phyloP scores from a whole-genome alignment of 345 rosid genomes.

The Arabis alpina region DNA sequence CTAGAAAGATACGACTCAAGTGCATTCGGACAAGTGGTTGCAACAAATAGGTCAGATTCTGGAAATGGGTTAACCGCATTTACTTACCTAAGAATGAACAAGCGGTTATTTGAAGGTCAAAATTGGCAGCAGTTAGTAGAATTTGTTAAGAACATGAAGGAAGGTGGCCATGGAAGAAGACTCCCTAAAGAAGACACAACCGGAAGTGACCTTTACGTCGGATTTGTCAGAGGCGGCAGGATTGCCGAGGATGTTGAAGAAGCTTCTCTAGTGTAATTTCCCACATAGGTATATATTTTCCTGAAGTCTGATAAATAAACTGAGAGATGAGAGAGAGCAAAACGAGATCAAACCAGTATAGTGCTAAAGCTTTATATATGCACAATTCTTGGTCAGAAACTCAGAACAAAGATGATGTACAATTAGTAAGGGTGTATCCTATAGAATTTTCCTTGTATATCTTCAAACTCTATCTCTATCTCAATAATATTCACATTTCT shows the following conservation, averaged over 20 bases:
- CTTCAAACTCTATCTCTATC: constrained; percentile 15
- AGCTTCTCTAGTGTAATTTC: constrained; percentile 50
- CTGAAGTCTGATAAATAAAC: constrained; percentile 24
- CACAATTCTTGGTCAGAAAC: constrained; percentile 25
- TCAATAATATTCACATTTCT: constrained; percentile 9
- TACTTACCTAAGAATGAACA: constrained; percentile 88
- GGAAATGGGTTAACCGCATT: constrained; percentile 83
- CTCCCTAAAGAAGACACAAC: constrained; percentile 59
- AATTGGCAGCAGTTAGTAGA: constrained; percentile 83
- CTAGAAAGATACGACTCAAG: constrained; percentile 81
- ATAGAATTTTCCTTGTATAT: constrained; percentile 7
- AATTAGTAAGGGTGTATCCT: constrained; percentile 18
- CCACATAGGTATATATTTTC: constrained; percentile 10
- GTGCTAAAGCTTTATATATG: constrained; percentile 21
- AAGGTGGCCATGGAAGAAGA: constrained; percentile 59
- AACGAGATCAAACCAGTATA: constrained; percentile 11
- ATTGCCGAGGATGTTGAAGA: constrained; percentile 37
- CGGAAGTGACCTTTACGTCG: constrained; percentile 65
- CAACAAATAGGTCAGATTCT: constrained; percentile 72
- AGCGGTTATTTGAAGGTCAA: constrained; percentile 77
- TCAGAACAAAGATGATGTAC: constrained; percentile 21
- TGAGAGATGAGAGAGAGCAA: constrained; percentile 1
- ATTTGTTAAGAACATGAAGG: constrained; percentile 82
- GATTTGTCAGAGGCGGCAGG: constrained; percentile 57
- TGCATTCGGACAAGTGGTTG: constrained; percentile 72